These are phyloP conservation scores for Geotrichum citri-aurantii DNA, from an alignment of 1,139 yeast species.

Conservation along the genomic window DNA sequence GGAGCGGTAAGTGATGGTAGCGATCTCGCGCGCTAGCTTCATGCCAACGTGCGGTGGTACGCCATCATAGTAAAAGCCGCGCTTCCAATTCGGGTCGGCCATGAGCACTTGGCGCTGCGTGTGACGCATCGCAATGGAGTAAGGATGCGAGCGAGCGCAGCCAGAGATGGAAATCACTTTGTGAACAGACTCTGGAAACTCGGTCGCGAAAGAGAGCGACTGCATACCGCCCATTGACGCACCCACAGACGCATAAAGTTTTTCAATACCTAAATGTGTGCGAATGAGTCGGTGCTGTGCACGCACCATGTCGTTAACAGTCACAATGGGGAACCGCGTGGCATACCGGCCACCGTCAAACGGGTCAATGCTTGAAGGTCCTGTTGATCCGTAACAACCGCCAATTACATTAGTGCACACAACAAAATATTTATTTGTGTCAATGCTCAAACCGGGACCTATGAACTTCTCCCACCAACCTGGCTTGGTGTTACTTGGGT, in stretches of 20 bases:
- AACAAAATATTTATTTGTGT: slow-evolving; percentile 73
- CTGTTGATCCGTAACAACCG: slow-evolving; percentile 93
- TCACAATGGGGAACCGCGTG: slow-evolving; percentile 79
- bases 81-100: slow-evolving; percentile 93
- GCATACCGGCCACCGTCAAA: slow-evolving; percentile 67
- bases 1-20: slow-evolving; percentile 87
- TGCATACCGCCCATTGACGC: slow-evolving; percentile 99
- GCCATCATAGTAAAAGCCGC: slow-evolving; percentile 76
- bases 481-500: slow-evolving; percentile 56
- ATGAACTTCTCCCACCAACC: slow-evolving; percentile 98
- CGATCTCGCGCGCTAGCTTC: slow-evolving; percentile 90
- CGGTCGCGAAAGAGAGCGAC: slow-evolving; percentile 79
- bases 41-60: slow-evolving; percentile 91
- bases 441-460: slow-evolving; percentile 75
- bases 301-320: slow-evolving; percentile 85
- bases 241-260: slow-evolving; percentile 76
- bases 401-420: slow-evolving; percentile 89
- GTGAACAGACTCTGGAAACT: slow-evolving; percentile 69
- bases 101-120: slow-evolving; percentile 88
- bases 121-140: slow-evolving; percentile 88
- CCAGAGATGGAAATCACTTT: slow-evolving; percentile 77
- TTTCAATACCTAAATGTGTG: slow-evolving; percentile 55
- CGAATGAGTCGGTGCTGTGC: slow-evolving; percentile 70
- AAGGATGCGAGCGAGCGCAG: slow-evolving; percentile 91
- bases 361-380: slow-evolving; percentile 81